Evolutionary conservation across 768 basidiomycete species (phyloP).

Genomic region (Cyclocybe cylindracea): DNA sequence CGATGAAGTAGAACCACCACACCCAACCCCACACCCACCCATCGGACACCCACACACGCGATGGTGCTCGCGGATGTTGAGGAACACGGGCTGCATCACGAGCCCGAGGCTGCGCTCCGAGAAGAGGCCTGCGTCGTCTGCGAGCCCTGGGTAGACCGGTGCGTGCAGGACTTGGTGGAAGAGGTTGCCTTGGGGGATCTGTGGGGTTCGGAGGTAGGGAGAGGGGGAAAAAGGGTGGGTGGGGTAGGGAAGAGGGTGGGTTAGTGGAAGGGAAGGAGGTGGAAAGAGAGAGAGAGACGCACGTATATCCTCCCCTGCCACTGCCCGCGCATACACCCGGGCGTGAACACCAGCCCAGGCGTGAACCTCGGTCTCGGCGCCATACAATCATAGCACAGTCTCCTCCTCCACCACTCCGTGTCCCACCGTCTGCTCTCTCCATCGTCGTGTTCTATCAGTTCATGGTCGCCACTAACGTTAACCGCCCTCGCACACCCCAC

Average conservation of each 20-base stretch:
- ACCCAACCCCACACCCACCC: not conserved
- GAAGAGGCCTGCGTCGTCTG: slow-evolving; percentile 22
- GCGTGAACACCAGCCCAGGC: slow-evolving; percentile 41
- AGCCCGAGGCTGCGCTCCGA: slow-evolving; percentile 34
- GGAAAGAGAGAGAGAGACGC: slow-evolving; percentile 24
- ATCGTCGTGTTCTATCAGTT: slow-evolving; percentile 1
- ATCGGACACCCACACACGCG: slow-evolving; percentile 24
- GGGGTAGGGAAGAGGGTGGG: not conserved
- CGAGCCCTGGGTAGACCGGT: slow-evolving; percentile 18
- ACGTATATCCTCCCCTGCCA: slow-evolving; percentile 70
- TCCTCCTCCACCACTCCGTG: slow-evolving; percentile 56
- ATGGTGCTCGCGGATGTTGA: slow-evolving; percentile 60
- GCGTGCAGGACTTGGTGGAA: slow-evolving; percentile 12
- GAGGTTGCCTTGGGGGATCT: slow-evolving; percentile 25
- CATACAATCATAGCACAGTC: slow-evolving; percentile 40
- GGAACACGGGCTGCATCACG: slow-evolving; percentile 52
- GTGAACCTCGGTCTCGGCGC: slow-evolving; percentile 22
- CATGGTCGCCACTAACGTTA: slow-evolving; percentile 7
- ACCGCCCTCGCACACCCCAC: slow-evolving; percentile 9
- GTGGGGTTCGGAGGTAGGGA: not conserved
- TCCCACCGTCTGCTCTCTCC: slow-evolving; percentile 52
- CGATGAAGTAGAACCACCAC: not conserved
- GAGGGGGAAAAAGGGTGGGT: not conserved
- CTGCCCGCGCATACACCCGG: slow-evolving; percentile 53
- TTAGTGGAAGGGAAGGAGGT: not conserved